Evolutionary conservation across 306 rosid species (phyloP).

Genomic region (Abrus pulchellus): DNA sequence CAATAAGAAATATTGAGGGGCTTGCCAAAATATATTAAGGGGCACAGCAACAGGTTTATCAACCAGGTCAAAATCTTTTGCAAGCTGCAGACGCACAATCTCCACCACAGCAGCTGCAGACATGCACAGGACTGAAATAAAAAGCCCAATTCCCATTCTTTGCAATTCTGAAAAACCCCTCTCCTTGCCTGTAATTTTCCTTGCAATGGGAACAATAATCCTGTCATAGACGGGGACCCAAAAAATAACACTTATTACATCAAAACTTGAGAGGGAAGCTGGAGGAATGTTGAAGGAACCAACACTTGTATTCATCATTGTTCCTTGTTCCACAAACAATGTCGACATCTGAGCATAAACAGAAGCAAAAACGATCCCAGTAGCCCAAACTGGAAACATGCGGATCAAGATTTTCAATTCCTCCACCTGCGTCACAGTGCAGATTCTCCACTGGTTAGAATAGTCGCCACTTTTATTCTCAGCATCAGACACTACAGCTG

Average conservation of each 20-base stretch:
- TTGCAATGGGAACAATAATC: constrained; percentile 81
- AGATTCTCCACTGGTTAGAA: constrained; percentile 84
- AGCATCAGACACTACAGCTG: constrained; percentile 74
- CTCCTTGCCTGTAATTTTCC: constrained; percentile 81
- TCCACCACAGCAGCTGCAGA: constrained; percentile 91
- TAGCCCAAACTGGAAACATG: constrained; percentile 96
- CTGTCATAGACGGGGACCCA: constrained; percentile 93
- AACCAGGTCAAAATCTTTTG: constrained; percentile 69
- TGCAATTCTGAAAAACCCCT: constrained; percentile 95
- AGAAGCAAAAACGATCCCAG: constrained; percentile 86
- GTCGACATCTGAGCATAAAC: constrained; percentile 98
- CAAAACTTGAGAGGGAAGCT: constrained; percentile 88
- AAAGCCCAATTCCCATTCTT: constrained; percentile 95
- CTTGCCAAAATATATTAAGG: constrained; percentile 78
- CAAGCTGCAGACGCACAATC: constrained; percentile 73
- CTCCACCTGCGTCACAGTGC: constrained; percentile 96
- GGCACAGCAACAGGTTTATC: constrained; percentile 77
- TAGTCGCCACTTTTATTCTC: constrained; percentile 67
- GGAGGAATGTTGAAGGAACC: constrained; percentile 94
- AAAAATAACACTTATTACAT: constrained; percentile 82
- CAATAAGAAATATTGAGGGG: constrained; percentile 88
- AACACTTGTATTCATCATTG: constrained; percentile 74
- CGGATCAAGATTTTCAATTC: constrained; percentile 93
- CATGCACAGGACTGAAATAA: constrained; percentile 86
- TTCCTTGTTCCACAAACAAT: constrained; percentile 95